Percentiles rank a stretch among this genome's conserved stretches.
Conservation (phyloP, 371 early-diverging fungal genomes). For the Lichtheimia ornata region DNA sequence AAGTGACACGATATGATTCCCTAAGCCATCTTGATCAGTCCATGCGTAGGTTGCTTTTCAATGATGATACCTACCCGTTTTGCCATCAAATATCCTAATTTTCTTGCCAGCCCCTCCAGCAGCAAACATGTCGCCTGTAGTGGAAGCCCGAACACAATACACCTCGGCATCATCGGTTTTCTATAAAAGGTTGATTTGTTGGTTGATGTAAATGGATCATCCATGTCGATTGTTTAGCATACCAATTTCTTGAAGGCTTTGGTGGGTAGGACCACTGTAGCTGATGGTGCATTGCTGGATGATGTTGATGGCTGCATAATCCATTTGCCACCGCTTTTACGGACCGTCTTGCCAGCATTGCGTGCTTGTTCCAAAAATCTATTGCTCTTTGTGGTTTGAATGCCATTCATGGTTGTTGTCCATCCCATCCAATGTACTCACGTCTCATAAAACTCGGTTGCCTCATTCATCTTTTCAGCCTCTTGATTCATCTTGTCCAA, state of each 20-base stretch:
- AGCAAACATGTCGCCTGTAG: conserved; percentile 78
- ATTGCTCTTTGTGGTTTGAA: background rate
- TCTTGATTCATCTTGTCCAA: conserved; percentile 91
- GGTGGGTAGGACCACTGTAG: conserved; percentile 22
- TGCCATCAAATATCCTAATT: conserved; percentile 79
- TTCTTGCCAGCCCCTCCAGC: conserved; percentile 90
- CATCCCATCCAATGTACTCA: conserved; percentile 21
- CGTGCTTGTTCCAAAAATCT: conserved; percentile 38
- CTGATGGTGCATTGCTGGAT: background rate
- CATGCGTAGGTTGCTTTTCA: background rate
- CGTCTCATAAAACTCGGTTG: conserved; percentile 83
- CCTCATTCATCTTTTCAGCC: conserved; percentile 92
- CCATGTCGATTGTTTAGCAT: background rate
- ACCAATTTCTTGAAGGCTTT: conserved; percentile 22
- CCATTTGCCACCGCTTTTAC: conserved; percentile 24
- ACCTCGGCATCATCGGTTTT: conserved; percentile 77
- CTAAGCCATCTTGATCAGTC: conserved; percentile 11
- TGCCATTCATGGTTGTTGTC: background rate
- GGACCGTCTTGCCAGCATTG: conserved; percentile 17
- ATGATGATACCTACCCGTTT: conserved; percentile 59
- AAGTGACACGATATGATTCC: conserved; percentile 59
- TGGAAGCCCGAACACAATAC: conserved; percentile 76
- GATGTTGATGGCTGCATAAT: conserved; percentile 10
- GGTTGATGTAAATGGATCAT: background rate
- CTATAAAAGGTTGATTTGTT: conserved; percentile 23